Evolutionary conservation across 257 asterid genomes (phyloP).

Genomic region (Asclepias syriaca): DNA sequence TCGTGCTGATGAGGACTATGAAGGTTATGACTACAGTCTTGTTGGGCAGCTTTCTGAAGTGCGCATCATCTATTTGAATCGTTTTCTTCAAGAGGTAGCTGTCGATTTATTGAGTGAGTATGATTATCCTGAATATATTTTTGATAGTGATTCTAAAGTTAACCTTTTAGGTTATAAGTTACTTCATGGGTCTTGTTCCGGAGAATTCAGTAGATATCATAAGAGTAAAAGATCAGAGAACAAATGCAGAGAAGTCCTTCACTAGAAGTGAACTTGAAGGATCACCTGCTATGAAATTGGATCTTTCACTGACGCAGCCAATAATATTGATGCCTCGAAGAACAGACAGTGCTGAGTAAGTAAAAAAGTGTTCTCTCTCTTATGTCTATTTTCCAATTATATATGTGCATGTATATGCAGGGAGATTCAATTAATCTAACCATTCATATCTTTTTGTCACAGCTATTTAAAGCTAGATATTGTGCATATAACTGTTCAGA

Average conservation of each 20-base stretch:
- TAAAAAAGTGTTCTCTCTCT: conserved; percentile 12
- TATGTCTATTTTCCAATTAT: background rate
- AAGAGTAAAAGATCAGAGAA: conserved; percentile 73
- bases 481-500: conserved; percentile 90
- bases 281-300: conserved; percentile 87
- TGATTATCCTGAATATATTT: conserved; percentile 9
- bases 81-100: conserved; percentile 88
- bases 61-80: conserved; percentile 81
- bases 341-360: conserved; percentile 87
- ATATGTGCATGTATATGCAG: background rate
- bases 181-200: conserved; percentile 96
- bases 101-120: conserved; percentile 6
- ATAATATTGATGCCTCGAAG: conserved; percentile 90
- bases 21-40: conserved; percentile 93
- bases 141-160: conserved; percentile 8
- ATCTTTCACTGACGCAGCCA: conserved; percentile 85
- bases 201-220: conserved; percentile 58
- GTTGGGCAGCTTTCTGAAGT: conserved; percentile 93
- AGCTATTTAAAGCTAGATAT: conserved; percentile 96
- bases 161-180: conserved; percentile 60
- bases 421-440: background rate
- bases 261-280: conserved; percentile 85
- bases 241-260: conserved; percentile 74
- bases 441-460: conserved; percentile 29
- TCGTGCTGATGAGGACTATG: conserved; percentile 86